phyloP scores from a whole-genome alignment of 2,329 filamentous ascomycete genomes.

The Pezicula radicicola region DNA sequence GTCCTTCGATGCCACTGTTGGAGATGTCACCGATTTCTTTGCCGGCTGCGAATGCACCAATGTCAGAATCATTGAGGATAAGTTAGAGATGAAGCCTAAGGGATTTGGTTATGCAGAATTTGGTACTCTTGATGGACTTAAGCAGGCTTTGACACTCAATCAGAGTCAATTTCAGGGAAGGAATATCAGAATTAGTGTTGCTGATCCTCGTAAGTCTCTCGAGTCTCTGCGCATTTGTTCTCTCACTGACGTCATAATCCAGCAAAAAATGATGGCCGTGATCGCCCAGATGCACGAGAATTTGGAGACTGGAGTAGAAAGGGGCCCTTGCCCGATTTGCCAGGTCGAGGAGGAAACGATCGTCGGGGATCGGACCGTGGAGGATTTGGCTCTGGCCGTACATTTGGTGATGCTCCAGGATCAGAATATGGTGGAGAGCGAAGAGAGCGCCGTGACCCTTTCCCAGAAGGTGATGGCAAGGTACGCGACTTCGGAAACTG shows the following conservation, averaged over 20 bases:
- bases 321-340: conserved; percentile 78
- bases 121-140: conserved; percentile 79
- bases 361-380: conserved; percentile 50
- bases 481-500: conserved; percentile 82
- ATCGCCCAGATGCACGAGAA: conserved; percentile 68
- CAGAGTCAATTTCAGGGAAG: conserved; percentile 82
- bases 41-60: conserved; percentile 79
- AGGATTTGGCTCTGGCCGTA: conserved; percentile 39
- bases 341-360: conserved; percentile 46
- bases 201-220: conserved; percentile 82
- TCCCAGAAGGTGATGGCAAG: conserved; percentile 69
- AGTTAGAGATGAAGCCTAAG: conserved; percentile 89
- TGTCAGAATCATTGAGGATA: conserved; percentile 96
- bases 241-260: conserved; percentile 12
- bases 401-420: conserved; percentile 36
- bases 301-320: conserved; percentile 90
- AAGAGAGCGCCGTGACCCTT: conserved; percentile 66
- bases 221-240: conserved; percentile 24
- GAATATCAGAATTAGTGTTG: conserved; percentile 89
- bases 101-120: conserved; percentile 99
- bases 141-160: conserved; percentile 83
- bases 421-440: conserved; percentile 57
- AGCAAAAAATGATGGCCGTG: conserved; percentile 75
- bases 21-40: conserved; percentile 84
- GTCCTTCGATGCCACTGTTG: conserved; percentile 86